Conservation (phyloP, 1,139 yeast species). For the Waltiozyma sp. region DNA sequence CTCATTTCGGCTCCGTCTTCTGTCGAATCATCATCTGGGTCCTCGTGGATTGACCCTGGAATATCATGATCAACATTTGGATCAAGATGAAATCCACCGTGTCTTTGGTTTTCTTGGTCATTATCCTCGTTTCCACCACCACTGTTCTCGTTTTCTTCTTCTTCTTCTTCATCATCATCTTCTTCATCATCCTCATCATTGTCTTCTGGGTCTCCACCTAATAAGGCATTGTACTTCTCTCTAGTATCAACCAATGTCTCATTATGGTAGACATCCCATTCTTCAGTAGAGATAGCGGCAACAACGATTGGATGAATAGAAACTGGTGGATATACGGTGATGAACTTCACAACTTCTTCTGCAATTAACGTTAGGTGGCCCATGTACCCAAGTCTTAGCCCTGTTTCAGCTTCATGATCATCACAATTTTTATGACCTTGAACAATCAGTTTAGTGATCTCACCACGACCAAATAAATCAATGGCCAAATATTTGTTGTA, state of each 20-base stretch:
- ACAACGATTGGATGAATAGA: conserved; percentile 51
- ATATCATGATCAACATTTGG: conserved; percentile 28
- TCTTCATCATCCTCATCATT: conserved; percentile 1
- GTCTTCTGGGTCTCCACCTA: conserved; percentile 51
- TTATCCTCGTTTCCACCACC: conserved; percentile 13
- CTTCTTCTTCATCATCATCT: conserved; percentile 15
- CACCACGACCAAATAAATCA: conserved; percentile 68
- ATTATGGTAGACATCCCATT: conserved; percentile 71
- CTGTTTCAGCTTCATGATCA: conserved; percentile 51
- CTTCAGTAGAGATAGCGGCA: conserved; percentile 27
- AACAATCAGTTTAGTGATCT: conserved; percentile 67
- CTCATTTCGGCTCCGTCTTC: conserved; percentile 22
- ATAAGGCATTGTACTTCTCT: conserved; percentile 88
- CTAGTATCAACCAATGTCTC: conserved; percentile 72
- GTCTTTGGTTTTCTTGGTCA: conserved; percentile 45
- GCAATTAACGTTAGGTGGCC: conserved; percentile 94
- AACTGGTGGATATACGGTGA: conserved; percentile 59
- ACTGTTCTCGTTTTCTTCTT: conserved; percentile 1
- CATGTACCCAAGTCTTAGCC: conserved; percentile 86
- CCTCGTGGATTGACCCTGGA: conserved; percentile 13
- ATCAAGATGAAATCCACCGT: conserved; percentile 19
- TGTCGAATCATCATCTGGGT: conserved; percentile 9
- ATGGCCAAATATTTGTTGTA: conserved; percentile 83
- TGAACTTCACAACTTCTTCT: conserved; percentile 93
- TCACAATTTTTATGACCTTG: conserved; percentile 74